Conservation (phyloP, 495 filamentous ascomycete genomes). For the Neurospora sp. region DNA sequence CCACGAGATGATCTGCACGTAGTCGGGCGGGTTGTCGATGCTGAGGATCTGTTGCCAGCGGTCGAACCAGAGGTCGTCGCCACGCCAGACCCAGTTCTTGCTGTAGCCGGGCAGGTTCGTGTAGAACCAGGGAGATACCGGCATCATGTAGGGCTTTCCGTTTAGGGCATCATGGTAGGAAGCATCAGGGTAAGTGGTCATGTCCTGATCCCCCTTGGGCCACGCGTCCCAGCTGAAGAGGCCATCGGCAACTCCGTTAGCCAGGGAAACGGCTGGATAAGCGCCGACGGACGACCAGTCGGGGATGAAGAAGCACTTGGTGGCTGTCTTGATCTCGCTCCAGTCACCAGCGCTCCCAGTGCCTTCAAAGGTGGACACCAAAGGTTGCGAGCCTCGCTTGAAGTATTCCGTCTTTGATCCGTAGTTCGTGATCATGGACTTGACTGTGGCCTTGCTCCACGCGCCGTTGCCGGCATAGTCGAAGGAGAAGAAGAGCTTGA, state of each 20-base stretch:
- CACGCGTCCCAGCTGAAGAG: constrained; percentile 30
- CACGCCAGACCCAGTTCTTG: constrained; percentile 63
- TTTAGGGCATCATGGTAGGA: constrained; percentile 14
- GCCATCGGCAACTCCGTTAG: constrained; percentile 19
- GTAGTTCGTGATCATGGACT: constrained; percentile 17
- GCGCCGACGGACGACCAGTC: constrained; percentile 16
- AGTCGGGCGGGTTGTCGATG: background rate
- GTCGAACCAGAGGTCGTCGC: constrained; percentile 52
- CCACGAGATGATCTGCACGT: constrained; percentile 2
- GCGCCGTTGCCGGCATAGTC: constrained; percentile 24
- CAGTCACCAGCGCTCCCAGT: constrained; percentile 12
- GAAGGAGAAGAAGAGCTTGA: constrained; percentile 34
- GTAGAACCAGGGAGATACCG: constrained; percentile 64
- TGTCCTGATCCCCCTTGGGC: constrained; percentile 37
- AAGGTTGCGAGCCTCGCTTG: constrained; percentile 13
- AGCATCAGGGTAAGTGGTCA: constrained; percentile 27
- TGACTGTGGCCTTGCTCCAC: constrained; percentile 16
- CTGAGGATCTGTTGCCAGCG: constrained; percentile 1
- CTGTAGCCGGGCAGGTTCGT: constrained; percentile 45
- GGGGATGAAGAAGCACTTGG: constrained; percentile 24
- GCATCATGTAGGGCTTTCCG: constrained; percentile 31
- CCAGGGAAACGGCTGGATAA: background rate
- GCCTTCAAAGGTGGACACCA: constrained; percentile 26
- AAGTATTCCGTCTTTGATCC: constrained; percentile 18
- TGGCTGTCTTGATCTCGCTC: constrained; percentile 17